Evolutionary conservation across 192 early-diverging fungal genomes (phyloP).

Genomic region (Spinellus fusiger): DNA sequence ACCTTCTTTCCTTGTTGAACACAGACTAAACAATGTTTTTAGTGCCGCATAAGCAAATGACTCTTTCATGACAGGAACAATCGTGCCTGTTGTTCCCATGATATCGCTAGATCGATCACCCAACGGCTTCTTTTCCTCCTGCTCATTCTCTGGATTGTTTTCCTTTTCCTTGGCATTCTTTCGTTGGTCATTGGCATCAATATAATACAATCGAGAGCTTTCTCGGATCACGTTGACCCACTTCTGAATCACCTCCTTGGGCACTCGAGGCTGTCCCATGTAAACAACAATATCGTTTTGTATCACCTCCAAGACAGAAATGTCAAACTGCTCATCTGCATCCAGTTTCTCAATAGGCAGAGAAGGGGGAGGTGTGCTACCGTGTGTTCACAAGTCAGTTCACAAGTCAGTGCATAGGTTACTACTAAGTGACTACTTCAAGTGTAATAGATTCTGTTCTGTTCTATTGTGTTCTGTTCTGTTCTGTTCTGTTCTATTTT

Average conservation of each 20-base stretch:
- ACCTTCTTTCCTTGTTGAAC: constrained; percentile 43
- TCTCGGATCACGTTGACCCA: constrained; percentile 52
- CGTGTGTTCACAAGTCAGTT: neutral
- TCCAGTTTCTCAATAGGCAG: constrained; percentile 57
- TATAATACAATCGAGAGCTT: constrained; percentile 42
- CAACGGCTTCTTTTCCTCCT: neutral
- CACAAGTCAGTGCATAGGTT: too few relatives aligned
- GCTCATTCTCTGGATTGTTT: neutral
- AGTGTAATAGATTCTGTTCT: too few relatives aligned
- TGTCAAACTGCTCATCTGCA: constrained; percentile 69
- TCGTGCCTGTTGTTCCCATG: constrained; percentile 44
- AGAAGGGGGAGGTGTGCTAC: constrained; percentile 41
- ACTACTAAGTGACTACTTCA: too few relatives aligned
- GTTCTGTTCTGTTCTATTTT: too few relatives aligned
- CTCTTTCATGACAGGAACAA: constrained; percentile 57
- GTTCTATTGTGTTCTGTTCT: too few relatives aligned
- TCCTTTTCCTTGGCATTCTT: constrained; percentile 5
- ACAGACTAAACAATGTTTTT: constrained; percentile 57
- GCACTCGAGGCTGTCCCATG: constrained; percentile 59
- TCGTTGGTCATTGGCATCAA: constrained; percentile 16
- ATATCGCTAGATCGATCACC: constrained; percentile 28
- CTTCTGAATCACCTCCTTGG: constrained; percentile 46
- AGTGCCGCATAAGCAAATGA: constrained; percentile 62
- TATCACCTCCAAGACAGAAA: constrained; percentile 57
- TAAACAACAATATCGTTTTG: constrained; percentile 62